A percentile compares a stretch with the other conserved stretches of the same genome.
phyloP scores from a whole-genome alignment of 805 yeast species.

The Pichia kluyveri region DNA sequence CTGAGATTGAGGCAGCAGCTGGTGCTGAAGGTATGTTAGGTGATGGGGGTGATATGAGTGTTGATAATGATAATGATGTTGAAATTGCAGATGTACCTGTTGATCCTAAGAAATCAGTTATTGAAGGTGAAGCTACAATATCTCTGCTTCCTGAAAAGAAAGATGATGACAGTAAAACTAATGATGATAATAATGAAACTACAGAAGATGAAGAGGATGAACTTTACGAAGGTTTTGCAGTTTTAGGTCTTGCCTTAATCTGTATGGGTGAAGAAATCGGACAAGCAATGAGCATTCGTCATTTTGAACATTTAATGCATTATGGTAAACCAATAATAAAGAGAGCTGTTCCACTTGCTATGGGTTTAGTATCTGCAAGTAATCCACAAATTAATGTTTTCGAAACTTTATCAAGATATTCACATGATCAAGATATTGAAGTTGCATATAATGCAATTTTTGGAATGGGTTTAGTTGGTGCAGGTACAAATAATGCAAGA shows the following conservation, averaged over 20 bases:
- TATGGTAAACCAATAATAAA: slow-evolving; percentile 88
- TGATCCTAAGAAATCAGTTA: slow-evolving; percentile 25
- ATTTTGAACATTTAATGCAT: slow-evolving; percentile 95
- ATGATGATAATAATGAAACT: slow-evolving; percentile 25
- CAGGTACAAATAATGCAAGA: slow-evolving; percentile 98
- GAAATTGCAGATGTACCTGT: slow-evolving; percentile 27
- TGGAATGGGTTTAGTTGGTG: slow-evolving; percentile 96
- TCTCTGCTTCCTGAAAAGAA: not conserved
- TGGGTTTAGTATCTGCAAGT: slow-evolving; percentile 89
- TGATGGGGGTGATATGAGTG: slow-evolving; percentile 14
- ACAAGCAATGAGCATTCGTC: slow-evolving; percentile 94
- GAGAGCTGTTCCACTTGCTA: slow-evolving; percentile 95
- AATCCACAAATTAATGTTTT: slow-evolving; percentile 96
- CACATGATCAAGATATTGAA: slow-evolving; percentile 90
- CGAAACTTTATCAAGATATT: slow-evolving; percentile 90
- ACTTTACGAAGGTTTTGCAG: slow-evolving; percentile 77
- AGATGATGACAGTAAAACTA: slow-evolving; percentile 9
- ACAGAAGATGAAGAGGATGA: slow-evolving; percentile 39
- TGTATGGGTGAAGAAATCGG: slow-evolving; percentile 99
- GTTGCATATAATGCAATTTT: slow-evolving; percentile 93
- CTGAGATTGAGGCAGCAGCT: slow-evolving; percentile 20
- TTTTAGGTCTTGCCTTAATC: slow-evolving; percentile 85
- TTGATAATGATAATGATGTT: slow-evolving; percentile 40
- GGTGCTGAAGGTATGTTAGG: slow-evolving; percentile 20
- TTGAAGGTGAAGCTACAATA: slow-evolving; percentile 16